Evolutionary conservation across 345 rosid species (phyloP).

Genomic region (Salix arbutifolia): DNA sequence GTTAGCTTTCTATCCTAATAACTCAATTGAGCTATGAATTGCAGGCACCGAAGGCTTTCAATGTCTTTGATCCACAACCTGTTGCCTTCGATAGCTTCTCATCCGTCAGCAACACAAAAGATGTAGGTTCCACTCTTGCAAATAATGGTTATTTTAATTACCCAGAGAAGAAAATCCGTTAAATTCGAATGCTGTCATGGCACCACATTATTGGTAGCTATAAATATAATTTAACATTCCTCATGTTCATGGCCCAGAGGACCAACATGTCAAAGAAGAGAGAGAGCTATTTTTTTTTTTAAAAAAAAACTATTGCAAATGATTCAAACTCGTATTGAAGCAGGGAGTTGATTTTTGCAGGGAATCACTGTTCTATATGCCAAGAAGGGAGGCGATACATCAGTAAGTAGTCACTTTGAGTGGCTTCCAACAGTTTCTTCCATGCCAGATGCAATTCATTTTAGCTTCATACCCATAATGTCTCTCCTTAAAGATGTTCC

Average conservation of each 20-base stretch:
- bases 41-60: slow-evolving; percentile 77
- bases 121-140: slow-evolving; percentile 44
- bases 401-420: slow-evolving; percentile 55
- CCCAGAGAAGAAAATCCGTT: neutral
- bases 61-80: slow-evolving; percentile 57
- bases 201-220: neutral
- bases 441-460: slow-evolving; percentile 68
- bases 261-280: neutral
- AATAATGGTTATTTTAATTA: neutral
- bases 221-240: neutral
- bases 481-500: slow-evolving; percentile 71
- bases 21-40: neutral
- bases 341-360: slow-evolving; percentile 30
- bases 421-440: slow-evolving; percentile 84
- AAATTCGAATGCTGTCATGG: neutral
- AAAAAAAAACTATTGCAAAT: neutral
- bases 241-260: neutral
- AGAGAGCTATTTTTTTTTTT: no score
- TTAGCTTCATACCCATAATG: slow-evolving; percentile 79
- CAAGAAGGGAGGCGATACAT: slow-evolving; percentile 73
- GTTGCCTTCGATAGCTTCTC: slow-evolving; percentile 41
- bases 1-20: neutral
- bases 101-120: slow-evolving; percentile 39
- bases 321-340: neutral
- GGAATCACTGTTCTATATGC: slow-evolving; percentile 70